Base-by-base conservation (phyloP, 257 asterid genomes). In the Solanum chilense region DNA sequence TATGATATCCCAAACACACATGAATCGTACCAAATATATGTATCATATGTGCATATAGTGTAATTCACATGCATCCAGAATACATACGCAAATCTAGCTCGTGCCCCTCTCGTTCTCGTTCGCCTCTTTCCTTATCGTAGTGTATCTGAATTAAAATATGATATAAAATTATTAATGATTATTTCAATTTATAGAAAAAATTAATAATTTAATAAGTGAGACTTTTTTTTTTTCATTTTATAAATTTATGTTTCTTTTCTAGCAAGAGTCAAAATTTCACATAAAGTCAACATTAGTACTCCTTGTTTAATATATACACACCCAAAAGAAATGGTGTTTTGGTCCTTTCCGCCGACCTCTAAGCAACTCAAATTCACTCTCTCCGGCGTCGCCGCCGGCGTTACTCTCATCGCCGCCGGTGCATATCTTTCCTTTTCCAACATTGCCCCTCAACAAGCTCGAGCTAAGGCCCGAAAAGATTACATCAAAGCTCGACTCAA, bases 361-460 rank as follows among this genome's bases (percentile, higher is more conserved):
- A 94, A 90, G 92, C 93, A 90, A 82, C 86, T 91, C 62, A 69
- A 89, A 87, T 85, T 94, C 84, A 42, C 91, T 70, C 8, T 90
- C 88, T 91, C 89, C 87, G 90, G 94, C 62, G 74, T 94, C 27
- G 29, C 89, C 82, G 69, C 91, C 91, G 95, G 96, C 52, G 39
- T 56, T n/a, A 83, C 90, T 41, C 87, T 86, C 70, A 86, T 91
- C 81, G 71, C 91, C 77, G 86, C 88, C 18, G 94, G 94, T 18
- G 88, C 92, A 44, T 90, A 92, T 83, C 91, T 91, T 85, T 94
- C 94, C 5, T 91, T 41, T 92, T 14, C 92, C 86, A 91, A 93
- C 82, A 85, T 93, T 88, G 95, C 70, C 27, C 94, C 92, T 83
- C 94, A 92, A 74, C 93, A 91, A 86, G 94, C 94, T 89, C 93